Evolutionary conservation across 2,329 filamentous ascomycete genomes (phyloP).

Genomic region (Ilyonectria sp.): DNA sequence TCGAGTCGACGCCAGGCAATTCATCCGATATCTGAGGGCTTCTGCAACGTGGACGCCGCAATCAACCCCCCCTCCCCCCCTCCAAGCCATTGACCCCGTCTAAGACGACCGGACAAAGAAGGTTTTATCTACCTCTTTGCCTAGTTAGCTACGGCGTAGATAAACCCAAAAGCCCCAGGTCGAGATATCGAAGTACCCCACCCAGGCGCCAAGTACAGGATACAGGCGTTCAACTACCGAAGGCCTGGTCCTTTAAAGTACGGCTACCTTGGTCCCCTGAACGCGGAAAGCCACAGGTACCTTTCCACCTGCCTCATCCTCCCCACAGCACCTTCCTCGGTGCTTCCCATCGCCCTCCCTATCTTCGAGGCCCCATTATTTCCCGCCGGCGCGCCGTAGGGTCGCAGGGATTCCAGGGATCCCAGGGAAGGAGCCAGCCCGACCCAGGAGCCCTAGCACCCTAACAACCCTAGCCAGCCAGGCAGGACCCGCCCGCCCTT

Average conservation of each 20-base stretch:
- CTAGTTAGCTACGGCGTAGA: not conserved
- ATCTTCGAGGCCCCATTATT: constrained; percentile 3
- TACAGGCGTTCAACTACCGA: not conserved
- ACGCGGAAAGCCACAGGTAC: not conserved
- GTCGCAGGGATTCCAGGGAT: not conserved
- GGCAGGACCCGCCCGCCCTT: constrained; percentile 10
- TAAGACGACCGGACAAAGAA: not conserved
- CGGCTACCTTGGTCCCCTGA: not conserved
- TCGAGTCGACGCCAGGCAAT: not conserved
- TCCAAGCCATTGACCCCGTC: not conserved
- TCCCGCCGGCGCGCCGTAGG: not conserved
- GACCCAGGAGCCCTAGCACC: no score
- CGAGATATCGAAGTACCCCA: not conserved
- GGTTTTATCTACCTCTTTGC: not conserved
- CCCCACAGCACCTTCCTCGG: not conserved
- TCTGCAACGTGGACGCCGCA: not conserved
- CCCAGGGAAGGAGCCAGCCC: not conserved
- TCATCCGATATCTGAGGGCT: not conserved
- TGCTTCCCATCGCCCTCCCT: constrained; percentile 1
- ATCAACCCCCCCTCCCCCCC: not conserved
- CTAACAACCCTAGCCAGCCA: no score
- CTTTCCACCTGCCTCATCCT: not conserved
- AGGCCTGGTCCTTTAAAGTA: not conserved
- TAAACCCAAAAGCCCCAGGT: not conserved
- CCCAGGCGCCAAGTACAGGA: not conserved